These are phyloP conservation scores for Pichia sp. DNA, from an alignment of 1,139 yeast species.

Conservation along the genomic window DNA sequence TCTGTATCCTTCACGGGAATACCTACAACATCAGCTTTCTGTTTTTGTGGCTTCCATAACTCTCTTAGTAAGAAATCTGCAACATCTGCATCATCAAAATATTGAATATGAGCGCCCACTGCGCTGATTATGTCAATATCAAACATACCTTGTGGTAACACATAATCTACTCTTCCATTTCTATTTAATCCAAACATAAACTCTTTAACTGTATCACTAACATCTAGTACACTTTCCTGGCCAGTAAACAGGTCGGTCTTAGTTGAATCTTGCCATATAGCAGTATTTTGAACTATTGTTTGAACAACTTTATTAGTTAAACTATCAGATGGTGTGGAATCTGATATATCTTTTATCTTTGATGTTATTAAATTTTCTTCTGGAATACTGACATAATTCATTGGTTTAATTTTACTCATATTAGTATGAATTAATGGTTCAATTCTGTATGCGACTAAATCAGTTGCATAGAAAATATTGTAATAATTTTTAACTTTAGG, in stretches of 20 bases:
- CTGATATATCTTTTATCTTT: slow-evolving; percentile 38
- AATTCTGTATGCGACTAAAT: slow-evolving; percentile 79
- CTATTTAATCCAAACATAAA: slow-evolving; percentile 46
- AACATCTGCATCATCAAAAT: slow-evolving; percentile 81
- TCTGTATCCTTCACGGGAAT: not conserved
- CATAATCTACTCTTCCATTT: slow-evolving; percentile 76
- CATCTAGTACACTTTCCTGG: slow-evolving; percentile 15
- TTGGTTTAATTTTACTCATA: slow-evolving; percentile 55
- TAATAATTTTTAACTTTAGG: slow-evolving; percentile 60
- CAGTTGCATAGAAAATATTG: slow-evolving; percentile 82
- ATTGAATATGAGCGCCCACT: slow-evolving; percentile 79
- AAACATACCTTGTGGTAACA: slow-evolving; percentile 71
- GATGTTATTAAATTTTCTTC: slow-evolving; percentile 40
- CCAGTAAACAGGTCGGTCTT: slow-evolving; percentile 3
- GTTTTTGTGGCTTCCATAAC: slow-evolving; percentile 25
- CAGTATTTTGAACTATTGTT: slow-evolving; percentile 18
- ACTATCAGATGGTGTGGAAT: slow-evolving; percentile 28
- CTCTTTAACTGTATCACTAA: slow-evolving; percentile 29
- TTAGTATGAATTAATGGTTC: slow-evolving; percentile 68
- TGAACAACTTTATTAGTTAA: slow-evolving; percentile 28
- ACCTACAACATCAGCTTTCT: not conserved
- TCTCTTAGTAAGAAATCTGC: slow-evolving; percentile 71
- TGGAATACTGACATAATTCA: slow-evolving; percentile 41
- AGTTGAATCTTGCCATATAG: slow-evolving; percentile 5
- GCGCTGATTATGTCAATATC: slow-evolving; percentile 78